These are phyloP conservation scores for Mycena sanguinolenta DNA, from an alignment of 768 basidiomycete species.

Conservation along the genomic window DNA sequence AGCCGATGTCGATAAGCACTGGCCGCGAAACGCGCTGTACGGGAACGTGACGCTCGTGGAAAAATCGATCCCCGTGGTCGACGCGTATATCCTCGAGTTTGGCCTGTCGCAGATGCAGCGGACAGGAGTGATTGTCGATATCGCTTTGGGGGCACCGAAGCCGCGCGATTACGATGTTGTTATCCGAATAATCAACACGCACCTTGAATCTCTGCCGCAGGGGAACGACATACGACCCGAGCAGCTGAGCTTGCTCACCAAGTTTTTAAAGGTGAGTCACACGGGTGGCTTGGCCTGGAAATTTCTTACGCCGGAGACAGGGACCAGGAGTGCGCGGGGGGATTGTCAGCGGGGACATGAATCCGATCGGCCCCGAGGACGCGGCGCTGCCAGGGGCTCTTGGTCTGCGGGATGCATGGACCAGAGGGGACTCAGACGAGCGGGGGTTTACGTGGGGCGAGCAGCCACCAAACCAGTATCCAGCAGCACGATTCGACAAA, in stretches of 20 bases:
- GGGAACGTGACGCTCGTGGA: conserved; percentile 83
- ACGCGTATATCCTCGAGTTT: conserved; percentile 66
- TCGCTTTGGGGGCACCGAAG: conserved; percentile 56
- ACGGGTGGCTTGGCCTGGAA: neutral
- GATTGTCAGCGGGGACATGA: conserved; percentile 81
- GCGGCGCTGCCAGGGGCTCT: conserved; percentile 53
- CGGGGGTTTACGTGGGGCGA: conserved; percentile 78
- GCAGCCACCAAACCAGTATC: conserved; percentile 61
- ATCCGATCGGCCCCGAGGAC: conserved; percentile 68
- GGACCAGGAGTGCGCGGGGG: conserved; percentile 63
- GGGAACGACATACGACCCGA: conserved; percentile 58
- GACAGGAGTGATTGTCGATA: conserved; percentile 69
- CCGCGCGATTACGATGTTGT: conserved; percentile 55
- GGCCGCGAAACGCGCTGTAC: conserved; percentile 64
- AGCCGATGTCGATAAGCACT: conserved; percentile 62
- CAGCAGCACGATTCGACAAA: conserved; percentile 74
- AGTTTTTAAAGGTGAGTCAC: conserved; percentile 59
- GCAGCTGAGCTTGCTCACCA: conserved; percentile 68
- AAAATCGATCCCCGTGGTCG: conserved; percentile 58
- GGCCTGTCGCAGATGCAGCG: conserved; percentile 64
- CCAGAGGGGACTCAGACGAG: conserved; percentile 56
- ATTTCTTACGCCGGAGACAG: conserved; percentile 3
- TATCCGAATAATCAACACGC: conserved; percentile 79
- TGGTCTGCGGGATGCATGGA: conserved; percentile 74
- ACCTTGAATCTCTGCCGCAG: conserved; percentile 72